Evolutionary conservation across 306 rosid genomes (phyloP), one percentile per base, ranked within the genome.

Genomic region (Quercus parvula): DNA sequence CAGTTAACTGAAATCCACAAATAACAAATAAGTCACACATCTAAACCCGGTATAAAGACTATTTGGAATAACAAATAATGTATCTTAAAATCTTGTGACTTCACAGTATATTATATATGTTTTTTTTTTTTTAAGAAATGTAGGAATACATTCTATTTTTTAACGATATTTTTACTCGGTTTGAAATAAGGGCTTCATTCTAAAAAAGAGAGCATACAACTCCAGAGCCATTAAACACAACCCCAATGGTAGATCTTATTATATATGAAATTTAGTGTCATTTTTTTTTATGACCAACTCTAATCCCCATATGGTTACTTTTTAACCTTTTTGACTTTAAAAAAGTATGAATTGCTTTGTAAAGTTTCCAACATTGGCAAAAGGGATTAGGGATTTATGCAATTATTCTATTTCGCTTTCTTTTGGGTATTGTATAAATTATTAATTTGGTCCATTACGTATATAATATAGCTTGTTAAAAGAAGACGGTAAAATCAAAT

Each of bases 331-430:
- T 31, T 7, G 8, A 2, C 3, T 15, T 31, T 6, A 17, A 2
- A 61, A 59, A 24, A 20, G 71, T 30, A 66, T 31, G 24, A 9
- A 31, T 66, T 27, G 3, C 19, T 31, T 31, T 22, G 25, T 78
- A 12, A 62, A 70, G 72, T 78, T 78, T 81, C 69, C 74, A 56
- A 25, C 73, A 58, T 58, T 82, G 12, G 61, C 70, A 71, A 71
- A 70, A 77, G 56, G 19, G 28, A 28, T 17, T 66, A 25, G 49
- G 33, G 44, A 41, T 15, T 31, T 66, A 14, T 31, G 12, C 44
- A 66, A 66, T 66, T 66, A 66, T 66, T 30, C 44, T 66, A 31
- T 15, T 66, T 17, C 49, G 7, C 6, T 28, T 30, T 28, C 22
- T 11, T 30, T 66, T 18, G 30, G 24, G 66, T 22, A 7, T 58